A percentile compares a stretch with the other conserved stretches of the same genome.
phyloP scores from a whole-genome alignment of 2,329 filamentous ascomycete genomes.

The Rhexocercosporidium sp. region DNA sequence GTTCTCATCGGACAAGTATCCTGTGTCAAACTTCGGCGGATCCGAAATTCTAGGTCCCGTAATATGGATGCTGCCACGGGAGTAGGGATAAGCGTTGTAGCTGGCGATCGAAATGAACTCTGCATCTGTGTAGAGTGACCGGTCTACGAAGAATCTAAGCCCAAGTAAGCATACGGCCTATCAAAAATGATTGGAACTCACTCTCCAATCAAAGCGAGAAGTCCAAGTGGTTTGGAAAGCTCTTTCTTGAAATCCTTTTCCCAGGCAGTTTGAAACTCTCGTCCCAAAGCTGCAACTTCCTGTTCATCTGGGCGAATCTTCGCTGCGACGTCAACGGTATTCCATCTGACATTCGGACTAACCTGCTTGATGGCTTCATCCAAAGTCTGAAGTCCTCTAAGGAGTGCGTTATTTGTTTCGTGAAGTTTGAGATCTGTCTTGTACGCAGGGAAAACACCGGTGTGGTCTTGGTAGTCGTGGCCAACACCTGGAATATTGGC shows the following conservation, averaged over 20 bases:
- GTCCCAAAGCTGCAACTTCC: conserved; percentile 56
- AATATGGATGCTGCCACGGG: conserved; percentile 64
- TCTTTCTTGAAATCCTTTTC: conserved; percentile 53
- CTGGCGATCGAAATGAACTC: conserved; percentile 5
- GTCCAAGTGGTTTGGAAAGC: conserved; percentile 44
- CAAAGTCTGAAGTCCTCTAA: background rate
- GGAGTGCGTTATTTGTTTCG: conserved; percentile 12
- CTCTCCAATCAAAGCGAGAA: conserved; percentile 39
- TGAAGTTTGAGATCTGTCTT: conserved; percentile 52
- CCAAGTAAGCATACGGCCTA: background rate
- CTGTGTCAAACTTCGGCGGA: conserved; percentile 57
- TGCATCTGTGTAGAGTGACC: background rate
- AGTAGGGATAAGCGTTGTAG: conserved; percentile 63
- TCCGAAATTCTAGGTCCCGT: conserved; percentile 46
- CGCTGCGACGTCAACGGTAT: conserved; percentile 56
- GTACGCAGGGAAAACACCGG: conserved; percentile 51
- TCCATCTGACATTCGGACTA: conserved; percentile 53
- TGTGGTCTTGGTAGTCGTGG: conserved; percentile 57
- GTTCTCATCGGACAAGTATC: conserved; percentile 57
- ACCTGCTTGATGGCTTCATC: background rate
- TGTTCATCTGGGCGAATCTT: conserved; percentile 59
- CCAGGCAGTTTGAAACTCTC: conserved; percentile 57
- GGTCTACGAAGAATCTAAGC: background rate
- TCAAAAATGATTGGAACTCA: background rate
- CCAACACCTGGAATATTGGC: conserved; percentile 56